Conservation (phyloP, 371 early-diverging fungal genomes). For the Syncephalastrum contaminatum region DNA sequence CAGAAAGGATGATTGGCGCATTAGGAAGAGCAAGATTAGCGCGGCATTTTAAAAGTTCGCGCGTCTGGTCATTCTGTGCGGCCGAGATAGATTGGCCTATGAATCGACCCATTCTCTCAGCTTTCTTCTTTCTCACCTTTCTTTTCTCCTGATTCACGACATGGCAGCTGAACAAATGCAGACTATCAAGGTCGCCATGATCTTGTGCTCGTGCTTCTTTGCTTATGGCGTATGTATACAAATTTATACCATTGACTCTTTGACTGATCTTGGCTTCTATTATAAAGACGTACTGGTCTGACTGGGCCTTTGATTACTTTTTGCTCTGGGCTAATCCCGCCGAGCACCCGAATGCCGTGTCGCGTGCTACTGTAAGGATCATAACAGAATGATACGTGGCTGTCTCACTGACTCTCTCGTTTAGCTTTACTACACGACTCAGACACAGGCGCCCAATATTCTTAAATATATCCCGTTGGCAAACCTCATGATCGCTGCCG, state of each 20-base stretch:
- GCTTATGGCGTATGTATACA: slow-evolving; percentile 42
- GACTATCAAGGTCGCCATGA: slow-evolving; percentile 42
- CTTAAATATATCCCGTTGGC: slow-evolving; percentile 47
- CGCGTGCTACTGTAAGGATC: slow-evolving; percentile 38
- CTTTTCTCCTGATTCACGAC: not conserved
- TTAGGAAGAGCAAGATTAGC: too few relatives aligned
- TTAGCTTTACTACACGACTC: slow-evolving; percentile 42
- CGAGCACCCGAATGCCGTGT: slow-evolving; percentile 41
- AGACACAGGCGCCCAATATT: slow-evolving; percentile 39
- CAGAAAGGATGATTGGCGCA: too few relatives aligned
- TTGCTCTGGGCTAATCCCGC: slow-evolving; percentile 46
- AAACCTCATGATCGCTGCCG: slow-evolving; percentile 43
- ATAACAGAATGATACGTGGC: too few relatives aligned
- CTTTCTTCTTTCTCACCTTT: slow-evolving; percentile 1
- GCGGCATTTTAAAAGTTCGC: too few relatives aligned
- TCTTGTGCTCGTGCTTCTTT: slow-evolving; percentile 51
- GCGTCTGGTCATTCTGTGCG: too few relatives aligned
- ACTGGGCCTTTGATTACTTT: slow-evolving; percentile 50
- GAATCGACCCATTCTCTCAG: too few relatives aligned
- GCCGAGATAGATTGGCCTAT: too few relatives aligned
- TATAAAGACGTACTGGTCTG: slow-evolving; percentile 46
- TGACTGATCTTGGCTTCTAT: not conserved
- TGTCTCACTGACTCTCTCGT: not conserved
- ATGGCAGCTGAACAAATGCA: slow-evolving; percentile 42
- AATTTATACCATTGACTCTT: not conserved